Conservation (phyloP, 306 rosid genomes). For the Cicer arietinum region DNA sequence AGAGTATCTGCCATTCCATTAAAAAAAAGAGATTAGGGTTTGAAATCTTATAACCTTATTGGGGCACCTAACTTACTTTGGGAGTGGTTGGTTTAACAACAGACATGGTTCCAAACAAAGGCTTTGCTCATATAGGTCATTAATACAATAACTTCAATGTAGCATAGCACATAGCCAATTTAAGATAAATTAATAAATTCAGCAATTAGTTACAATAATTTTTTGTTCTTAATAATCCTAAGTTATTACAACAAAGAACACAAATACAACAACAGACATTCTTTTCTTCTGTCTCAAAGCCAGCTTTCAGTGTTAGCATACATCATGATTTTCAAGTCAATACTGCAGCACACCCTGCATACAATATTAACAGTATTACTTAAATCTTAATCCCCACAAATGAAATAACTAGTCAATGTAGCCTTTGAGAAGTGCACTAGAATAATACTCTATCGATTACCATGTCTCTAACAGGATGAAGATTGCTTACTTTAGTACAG, state of each 20-base stretch:
- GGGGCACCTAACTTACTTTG: too few relatives aligned
- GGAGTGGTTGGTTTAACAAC: too few relatives aligned
- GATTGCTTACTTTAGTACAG: constrained; percentile 70
- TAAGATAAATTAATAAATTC: too few relatives aligned
- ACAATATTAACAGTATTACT: constrained; percentile 32
- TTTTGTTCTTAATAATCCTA: too few relatives aligned
- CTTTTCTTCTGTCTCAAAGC: constrained; percentile 19
- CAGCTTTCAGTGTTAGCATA: constrained; percentile 16
- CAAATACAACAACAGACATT: constrained; percentile 20
- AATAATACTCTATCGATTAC: constrained; percentile 43
- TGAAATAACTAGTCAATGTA: neutral
- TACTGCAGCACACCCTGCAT: constrained; percentile 60
- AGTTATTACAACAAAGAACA: constrained; percentile 35
- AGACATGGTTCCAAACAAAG: too few relatives aligned
- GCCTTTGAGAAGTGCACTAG: constrained; percentile 7
- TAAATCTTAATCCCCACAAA: neutral
- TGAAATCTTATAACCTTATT: too few relatives aligned
- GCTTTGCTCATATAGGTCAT: too few relatives aligned
- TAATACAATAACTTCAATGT: too few relatives aligned
- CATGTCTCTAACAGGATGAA: constrained; percentile 45
- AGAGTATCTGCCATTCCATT: too few relatives aligned
- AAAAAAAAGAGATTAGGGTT: too few relatives aligned
- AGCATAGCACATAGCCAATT: too few relatives aligned
- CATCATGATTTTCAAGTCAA: constrained; percentile 43
- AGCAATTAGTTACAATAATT: too few relatives aligned